Percentiles rank a stretch among this genome's conserved stretches.
Conservation (phyloP, 805 yeast genomes). For the Yarrowia sp. region DNA sequence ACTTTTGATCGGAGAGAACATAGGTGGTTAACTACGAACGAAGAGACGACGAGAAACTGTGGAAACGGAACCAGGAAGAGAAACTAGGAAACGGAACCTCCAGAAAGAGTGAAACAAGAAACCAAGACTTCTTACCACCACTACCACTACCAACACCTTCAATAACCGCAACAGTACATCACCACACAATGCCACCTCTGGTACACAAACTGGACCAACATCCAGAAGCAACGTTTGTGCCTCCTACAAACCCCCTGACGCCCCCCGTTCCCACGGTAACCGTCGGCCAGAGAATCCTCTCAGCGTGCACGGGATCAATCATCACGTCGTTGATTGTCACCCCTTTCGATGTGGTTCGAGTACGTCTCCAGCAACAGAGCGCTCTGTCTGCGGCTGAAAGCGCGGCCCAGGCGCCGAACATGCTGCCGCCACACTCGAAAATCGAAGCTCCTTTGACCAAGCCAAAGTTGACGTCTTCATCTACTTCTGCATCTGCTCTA, state of each 20-base stretch:
- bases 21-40: too few relatives aligned
- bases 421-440: slow-evolving; percentile 18
- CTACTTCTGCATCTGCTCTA: too few relatives aligned
- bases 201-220: slow-evolving; percentile 9
- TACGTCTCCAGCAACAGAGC: slow-evolving; percentile 43
- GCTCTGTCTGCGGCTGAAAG: slow-evolving; percentile 29
- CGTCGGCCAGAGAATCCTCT: slow-evolving; percentile 36
- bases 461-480: too few relatives aligned
- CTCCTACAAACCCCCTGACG: background rate
- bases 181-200: background rate
- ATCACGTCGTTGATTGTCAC: slow-evolving; percentile 41
- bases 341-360: slow-evolving; percentile 45
- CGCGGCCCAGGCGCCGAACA: slow-evolving; percentile 56
- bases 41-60: too few relatives aligned
- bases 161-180: background rate
- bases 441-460: slow-evolving; percentile 16
- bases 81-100: too few relatives aligned
- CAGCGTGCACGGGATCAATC: slow-evolving; percentile 45
- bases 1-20: too few relatives aligned
- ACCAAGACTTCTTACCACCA: too few relatives aligned
- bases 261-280: slow-evolving; percentile 28
- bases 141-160: background rate
- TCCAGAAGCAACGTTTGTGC: background rate
- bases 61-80: too few relatives aligned
- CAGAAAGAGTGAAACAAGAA: too few relatives aligned